A percentile compares a stretch with the other conserved stretches of the same genome.
phyloP scores from a whole-genome alignment of 768 basidiomycete species.

The Amanita brunnescens region DNA sequence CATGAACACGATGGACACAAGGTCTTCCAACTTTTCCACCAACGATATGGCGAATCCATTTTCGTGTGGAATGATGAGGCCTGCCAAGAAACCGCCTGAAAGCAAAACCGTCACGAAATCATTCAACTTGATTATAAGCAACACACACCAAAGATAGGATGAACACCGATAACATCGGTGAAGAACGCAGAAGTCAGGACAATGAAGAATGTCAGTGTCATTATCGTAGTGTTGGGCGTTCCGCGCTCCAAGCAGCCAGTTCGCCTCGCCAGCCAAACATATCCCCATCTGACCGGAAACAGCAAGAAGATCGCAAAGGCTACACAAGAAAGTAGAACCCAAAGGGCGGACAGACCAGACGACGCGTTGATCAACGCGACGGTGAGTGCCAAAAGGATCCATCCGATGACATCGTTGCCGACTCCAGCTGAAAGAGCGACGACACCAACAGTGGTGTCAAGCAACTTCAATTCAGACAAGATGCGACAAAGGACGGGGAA shows the following conservation, averaged over 20 bases:
- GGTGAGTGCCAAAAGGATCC: constrained; percentile 76
- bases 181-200: constrained; percentile 73
- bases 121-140: constrained; percentile 9
- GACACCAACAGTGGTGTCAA: constrained; percentile 80
- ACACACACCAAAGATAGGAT: constrained; percentile 50
- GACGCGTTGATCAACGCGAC: constrained; percentile 80
- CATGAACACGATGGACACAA: constrained; percentile 67
- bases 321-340: constrained; percentile 60
- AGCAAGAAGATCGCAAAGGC: constrained; percentile 63
- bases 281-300: constrained; percentile 55
- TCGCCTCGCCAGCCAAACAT: constrained; percentile 54
- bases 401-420: constrained; percentile 68
- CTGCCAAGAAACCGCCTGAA: constrained; percentile 73
- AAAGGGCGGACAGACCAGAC: constrained; percentile 67
- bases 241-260: constrained; percentile 69
- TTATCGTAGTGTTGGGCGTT: constrained; percentile 64
- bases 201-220: constrained; percentile 70
- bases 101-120: background rate
- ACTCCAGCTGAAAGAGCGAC: constrained; percentile 79
- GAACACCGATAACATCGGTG: constrained; percentile 80
- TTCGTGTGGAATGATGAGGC: constrained; percentile 75
- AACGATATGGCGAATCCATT: constrained; percentile 75
- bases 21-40: constrained; percentile 82
- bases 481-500: constrained; percentile 83
- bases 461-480: constrained; percentile 70